Evolutionary conservation across 768 basidiomycete species (phyloP).

Genomic region (Amanita thiersii): DNA sequence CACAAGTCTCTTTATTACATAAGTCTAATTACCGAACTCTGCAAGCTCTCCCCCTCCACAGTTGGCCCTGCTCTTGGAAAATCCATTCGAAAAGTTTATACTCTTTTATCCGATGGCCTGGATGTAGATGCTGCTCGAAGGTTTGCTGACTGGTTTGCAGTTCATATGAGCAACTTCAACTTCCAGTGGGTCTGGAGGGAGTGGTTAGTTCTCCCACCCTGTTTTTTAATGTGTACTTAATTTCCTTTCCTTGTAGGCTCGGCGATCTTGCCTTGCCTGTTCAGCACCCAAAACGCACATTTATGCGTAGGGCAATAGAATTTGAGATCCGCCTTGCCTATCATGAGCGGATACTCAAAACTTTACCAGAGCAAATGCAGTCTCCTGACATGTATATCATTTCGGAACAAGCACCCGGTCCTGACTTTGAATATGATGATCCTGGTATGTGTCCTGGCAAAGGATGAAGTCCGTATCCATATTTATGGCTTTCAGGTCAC

Average conservation of each 20-base stretch:
- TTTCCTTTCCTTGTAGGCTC: conserved; percentile 44
- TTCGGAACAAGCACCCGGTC: conserved; percentile 63
- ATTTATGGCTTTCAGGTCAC: conserved; percentile 32
- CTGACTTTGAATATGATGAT: conserved; percentile 79
- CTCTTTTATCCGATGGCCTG: conserved; percentile 70
- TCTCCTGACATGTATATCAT: conserved; percentile 54
- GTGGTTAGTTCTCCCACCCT: conserved; percentile 51
- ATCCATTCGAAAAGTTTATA: conserved; percentile 83
- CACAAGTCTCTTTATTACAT: conserved; percentile 83
- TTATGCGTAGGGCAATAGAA: conserved; percentile 82
- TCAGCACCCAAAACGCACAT: conserved; percentile 81
- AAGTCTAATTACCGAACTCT: conserved; percentile 84
- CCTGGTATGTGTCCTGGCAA: conserved; percentile 34
- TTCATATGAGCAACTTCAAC: conserved; percentile 96
- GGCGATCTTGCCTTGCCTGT: conserved; percentile 68
- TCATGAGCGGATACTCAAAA: conserved; percentile 85
- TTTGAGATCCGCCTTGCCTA: conserved; percentile 89
- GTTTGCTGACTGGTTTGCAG: conserved; percentile 91
- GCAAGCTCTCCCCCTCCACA: conserved; percentile 87
- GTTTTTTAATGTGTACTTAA: background rate
- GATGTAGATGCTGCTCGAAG: conserved; percentile 78
- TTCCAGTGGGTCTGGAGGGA: conserved; percentile 99
- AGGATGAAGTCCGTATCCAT: conserved; percentile 18
- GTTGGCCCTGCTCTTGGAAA: conserved; percentile 96
- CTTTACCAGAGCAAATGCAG: conserved; percentile 79